phyloP scores from a whole-genome alignment of 495 filamentous ascomycete genomes.

The Aspergillus kassunensis region DNA sequence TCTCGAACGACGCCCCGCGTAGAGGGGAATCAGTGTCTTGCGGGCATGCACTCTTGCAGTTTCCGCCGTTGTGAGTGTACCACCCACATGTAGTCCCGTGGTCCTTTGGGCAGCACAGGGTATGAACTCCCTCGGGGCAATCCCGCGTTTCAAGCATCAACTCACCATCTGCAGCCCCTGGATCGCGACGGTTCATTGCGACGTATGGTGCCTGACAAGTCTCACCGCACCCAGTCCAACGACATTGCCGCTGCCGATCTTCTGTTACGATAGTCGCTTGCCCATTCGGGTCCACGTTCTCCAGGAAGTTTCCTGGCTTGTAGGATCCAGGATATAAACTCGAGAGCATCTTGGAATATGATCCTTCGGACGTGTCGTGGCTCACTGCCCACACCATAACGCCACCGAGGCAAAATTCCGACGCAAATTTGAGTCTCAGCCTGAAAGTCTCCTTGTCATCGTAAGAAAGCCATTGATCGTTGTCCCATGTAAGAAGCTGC shows the following conservation, averaged over 20 bases:
- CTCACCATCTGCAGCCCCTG: not conserved
- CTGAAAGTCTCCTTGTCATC: not conserved
- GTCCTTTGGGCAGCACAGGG: not conserved
- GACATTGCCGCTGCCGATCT: not conserved
- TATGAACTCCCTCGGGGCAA: not conserved
- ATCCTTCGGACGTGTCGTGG: not conserved
- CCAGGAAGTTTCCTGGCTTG: not conserved
- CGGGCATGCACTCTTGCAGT: not conserved
- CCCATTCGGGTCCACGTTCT: not conserved
- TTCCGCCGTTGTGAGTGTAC: not conserved
- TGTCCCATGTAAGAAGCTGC: not conserved
- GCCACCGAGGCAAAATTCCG: not conserved
- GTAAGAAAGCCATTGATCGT: not conserved
- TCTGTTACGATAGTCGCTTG: not conserved
- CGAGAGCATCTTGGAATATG: not conserved
- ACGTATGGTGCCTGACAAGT: not conserved
- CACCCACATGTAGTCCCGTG: not conserved
- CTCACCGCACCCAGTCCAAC: not conserved
- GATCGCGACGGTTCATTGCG: not conserved
- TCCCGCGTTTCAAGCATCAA: not conserved
- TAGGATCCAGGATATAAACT: not conserved
- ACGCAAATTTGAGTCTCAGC: not conserved
- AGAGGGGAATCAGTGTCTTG: not conserved
- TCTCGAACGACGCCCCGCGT: not conserved
- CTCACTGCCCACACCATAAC: constrained; percentile 6